Percentiles rank a stretch among this genome's conserved stretches.
These are phyloP conservation scores for Domatiomyces catenatus DNA, from an alignment of 2,329 filamentous ascomycete species.

Conservation along the genomic window DNA sequence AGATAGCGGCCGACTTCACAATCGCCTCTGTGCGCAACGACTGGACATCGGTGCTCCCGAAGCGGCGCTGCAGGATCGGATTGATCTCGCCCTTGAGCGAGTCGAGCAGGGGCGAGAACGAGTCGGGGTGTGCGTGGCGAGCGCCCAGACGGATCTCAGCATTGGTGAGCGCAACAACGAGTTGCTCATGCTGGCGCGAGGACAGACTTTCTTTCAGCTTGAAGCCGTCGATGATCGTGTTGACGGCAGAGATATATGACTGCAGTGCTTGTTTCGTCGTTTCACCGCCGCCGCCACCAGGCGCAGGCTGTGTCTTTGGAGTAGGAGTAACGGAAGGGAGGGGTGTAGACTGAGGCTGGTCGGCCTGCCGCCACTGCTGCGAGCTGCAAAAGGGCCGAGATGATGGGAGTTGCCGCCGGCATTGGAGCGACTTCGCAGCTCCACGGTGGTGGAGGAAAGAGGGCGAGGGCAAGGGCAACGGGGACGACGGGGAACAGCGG, in stretches of 20 bases:
- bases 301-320: background rate
- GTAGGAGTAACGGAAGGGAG: background rate
- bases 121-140: background rate
- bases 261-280: background rate
- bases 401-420: background rate
- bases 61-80: constrained; percentile 20
- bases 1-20: background rate
- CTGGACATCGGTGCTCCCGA: constrained; percentile 5
- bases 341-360: background rate
- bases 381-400: background rate
- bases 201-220: background rate
- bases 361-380: background rate
- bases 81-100: background rate
- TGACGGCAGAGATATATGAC: background rate
- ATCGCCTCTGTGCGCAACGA: background rate
- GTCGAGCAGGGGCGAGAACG: background rate
- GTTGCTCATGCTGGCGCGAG: background rate
- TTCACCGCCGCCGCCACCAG: background rate
- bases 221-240: background rate
- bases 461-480: background rate
- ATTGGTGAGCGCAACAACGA: background rate
- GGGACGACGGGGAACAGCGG: background rate
- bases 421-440: background rate
- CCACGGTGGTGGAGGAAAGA: too few relatives aligned
- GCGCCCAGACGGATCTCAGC: background rate